phyloP scores from a whole-genome alignment of 2,329 filamentous ascomycete species.

The Botrytis byssoidea region DNA sequence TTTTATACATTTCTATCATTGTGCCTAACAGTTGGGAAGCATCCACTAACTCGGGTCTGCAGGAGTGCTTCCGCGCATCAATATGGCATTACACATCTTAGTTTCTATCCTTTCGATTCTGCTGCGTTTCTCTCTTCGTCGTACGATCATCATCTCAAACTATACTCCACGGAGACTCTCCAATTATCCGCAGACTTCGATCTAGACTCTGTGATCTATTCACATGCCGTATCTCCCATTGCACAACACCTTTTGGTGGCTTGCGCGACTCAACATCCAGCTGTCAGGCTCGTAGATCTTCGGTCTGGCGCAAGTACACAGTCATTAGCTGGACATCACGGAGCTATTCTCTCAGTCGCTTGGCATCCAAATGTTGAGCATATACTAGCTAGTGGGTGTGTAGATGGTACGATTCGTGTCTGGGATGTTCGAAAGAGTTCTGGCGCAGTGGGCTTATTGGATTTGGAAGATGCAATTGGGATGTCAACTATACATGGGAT shows the following conservation, averaged over 20 bases:
- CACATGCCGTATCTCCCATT: constrained; percentile 74
- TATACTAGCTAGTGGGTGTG: constrained; percentile 78
- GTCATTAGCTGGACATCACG: constrained; percentile 65
- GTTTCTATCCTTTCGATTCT: constrained; percentile 76
- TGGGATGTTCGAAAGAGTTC: constrained; percentile 86
- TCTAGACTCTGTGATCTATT: constrained; percentile 67
- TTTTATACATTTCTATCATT: constrained; percentile 8
- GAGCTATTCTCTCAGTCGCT: constrained; percentile 64
- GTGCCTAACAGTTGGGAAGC: not conserved
- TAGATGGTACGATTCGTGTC: constrained; percentile 77
- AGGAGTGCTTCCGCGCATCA: constrained; percentile 49
- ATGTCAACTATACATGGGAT: constrained; percentile 48
- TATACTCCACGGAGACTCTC: constrained; percentile 67
- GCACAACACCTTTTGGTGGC: constrained; percentile 76
- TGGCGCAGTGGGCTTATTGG: constrained; percentile 71
- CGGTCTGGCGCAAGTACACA: constrained; percentile 76
- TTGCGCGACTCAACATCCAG: constrained; percentile 81
- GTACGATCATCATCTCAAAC: constrained; percentile 73
- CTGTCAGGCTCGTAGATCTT: constrained; percentile 81
- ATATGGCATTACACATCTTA: constrained; percentile 72
- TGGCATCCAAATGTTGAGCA: constrained; percentile 85
- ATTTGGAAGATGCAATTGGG: constrained; percentile 80
- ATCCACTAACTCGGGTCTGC: constrained; percentile 8
- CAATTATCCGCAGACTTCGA: constrained; percentile 64
- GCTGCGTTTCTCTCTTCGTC: constrained; percentile 74